Evolutionary conservation across 176 grass and related monocot species (phyloP), one percentile per base, ranked within the genome.

Genomic region (Canna indica): DNA sequence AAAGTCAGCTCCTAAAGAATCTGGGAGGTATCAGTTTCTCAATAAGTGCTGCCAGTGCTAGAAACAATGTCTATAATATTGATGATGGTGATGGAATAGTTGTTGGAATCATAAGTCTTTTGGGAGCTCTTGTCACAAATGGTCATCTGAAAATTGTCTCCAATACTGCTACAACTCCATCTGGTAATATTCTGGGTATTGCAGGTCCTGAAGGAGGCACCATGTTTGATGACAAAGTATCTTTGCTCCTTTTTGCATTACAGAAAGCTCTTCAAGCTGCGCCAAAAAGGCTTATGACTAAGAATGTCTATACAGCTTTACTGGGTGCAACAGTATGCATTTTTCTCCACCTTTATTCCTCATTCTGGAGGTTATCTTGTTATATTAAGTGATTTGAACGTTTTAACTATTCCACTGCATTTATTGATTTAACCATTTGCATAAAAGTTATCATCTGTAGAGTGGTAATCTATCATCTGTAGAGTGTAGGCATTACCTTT

Each of bases 181-280:
- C 86, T 30, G 64, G 76, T 81, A 79, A 75, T 76, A 39, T 81
- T 87, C 76, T 77, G 63, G 78, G 69, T 7, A 76, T 73, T 46
- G 39, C 73, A 81, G 47, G 62, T 68, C 52, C 76, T 83, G 86
- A 92, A 76, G 88, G 91, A 80, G 91, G 77, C 81, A 67, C 68
- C 35, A 71, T 90, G 83, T 85, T 80, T 39, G 88, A 97, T 73
- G 93, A 97, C 57, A 97, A 78, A 81, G 75, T 85, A 32, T 76
- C 86, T 5, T 71, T 97, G 75, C 69, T 97, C 73, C 86, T 92
- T 42, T 97, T 97, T 87, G 93, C 93, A 72, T 83, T 97, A 48
- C 93, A 97, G 74, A 92, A 97, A 83, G 84, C 89, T 68, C 87
- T 97, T 67, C 88, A 97, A 80, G 81, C 93, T 70, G 86, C 86